These are phyloP conservation scores for Boletus reticulatus DNA, from an alignment of 768 basidiomycete species.

Conservation along the genomic window DNA sequence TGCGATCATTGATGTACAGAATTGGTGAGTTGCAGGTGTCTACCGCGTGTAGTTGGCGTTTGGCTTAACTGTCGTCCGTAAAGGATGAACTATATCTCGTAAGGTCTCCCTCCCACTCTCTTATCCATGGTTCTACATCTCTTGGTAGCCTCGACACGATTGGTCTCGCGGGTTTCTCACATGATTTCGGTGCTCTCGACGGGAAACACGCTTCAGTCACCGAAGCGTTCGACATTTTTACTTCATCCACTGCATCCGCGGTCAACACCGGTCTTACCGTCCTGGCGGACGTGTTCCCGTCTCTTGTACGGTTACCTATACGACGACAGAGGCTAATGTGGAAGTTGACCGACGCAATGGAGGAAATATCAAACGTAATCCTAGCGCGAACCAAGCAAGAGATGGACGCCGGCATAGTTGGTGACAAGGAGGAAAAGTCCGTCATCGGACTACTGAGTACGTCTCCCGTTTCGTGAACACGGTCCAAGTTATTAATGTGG, in stretches of 20 bases:
- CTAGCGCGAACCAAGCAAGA: slow-evolving; percentile 37
- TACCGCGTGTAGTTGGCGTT: neutral
- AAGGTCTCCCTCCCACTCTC: neutral
- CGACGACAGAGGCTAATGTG: slow-evolving; percentile 26
- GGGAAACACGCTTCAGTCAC: slow-evolving; percentile 44
- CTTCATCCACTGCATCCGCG: slow-evolving; percentile 19
- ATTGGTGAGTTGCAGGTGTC: slow-evolving; percentile 21
- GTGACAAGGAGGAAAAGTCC: slow-evolving; percentile 23
- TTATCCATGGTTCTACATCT: neutral
- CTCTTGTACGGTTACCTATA: slow-evolving; percentile 38
- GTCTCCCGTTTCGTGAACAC: neutral
- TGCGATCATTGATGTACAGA: slow-evolving; percentile 38
- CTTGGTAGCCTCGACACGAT: slow-evolving; percentile 49
- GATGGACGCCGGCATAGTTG: slow-evolving; percentile 21
- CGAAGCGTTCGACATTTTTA: slow-evolving; percentile 39
- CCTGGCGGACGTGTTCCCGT: slow-evolving; percentile 37
- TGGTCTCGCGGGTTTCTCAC: slow-evolving; percentile 60
- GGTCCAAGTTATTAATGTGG: neutral
- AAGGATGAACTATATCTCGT: slow-evolving; percentile 38
- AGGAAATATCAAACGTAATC: slow-evolving; percentile 39
- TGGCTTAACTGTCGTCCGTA: neutral
- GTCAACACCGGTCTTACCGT: slow-evolving; percentile 33
- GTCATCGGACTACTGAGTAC: slow-evolving; percentile 26
- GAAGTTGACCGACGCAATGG: slow-evolving; percentile 36
- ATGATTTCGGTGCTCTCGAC: slow-evolving; percentile 55